phyloP scores from a whole-genome alignment of 345 rosid genomes.

The Sisymbrium irio region DNA sequence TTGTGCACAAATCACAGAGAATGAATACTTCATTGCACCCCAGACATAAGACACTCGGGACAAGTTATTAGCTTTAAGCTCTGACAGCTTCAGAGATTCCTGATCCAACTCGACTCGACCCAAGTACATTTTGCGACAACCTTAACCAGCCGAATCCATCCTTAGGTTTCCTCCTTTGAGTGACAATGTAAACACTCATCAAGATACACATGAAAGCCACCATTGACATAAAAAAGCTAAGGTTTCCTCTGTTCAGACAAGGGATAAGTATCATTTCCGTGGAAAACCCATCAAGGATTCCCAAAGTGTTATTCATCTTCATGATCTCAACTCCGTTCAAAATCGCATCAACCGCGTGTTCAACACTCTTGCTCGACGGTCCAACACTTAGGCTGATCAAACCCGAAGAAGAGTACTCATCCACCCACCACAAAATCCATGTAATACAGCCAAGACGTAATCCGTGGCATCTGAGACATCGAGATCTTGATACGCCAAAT shows the following conservation, averaged over 20 bases:
- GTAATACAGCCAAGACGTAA: slow-evolving; percentile 53
- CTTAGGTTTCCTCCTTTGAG: slow-evolving; percentile 40
- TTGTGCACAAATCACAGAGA: too few relatives aligned
- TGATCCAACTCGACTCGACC: slow-evolving; percentile 28
- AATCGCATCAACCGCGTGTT: slow-evolving; percentile 53
- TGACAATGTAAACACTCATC: slow-evolving; percentile 45
- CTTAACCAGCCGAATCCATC: slow-evolving; percentile 52
- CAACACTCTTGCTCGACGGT: slow-evolving; percentile 56
- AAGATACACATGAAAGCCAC: slow-evolving; percentile 55
- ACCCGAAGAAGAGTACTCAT: slow-evolving; percentile 26
- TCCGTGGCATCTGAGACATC: not conserved
- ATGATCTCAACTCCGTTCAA: slow-evolving; percentile 78
- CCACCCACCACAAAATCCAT: slow-evolving; percentile 55
- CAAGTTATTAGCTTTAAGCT: not conserved
- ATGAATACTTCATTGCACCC: not conserved
- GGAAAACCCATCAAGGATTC: slow-evolving; percentile 65
- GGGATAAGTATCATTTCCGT: slow-evolving; percentile 44
- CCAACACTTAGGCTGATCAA: slow-evolving; percentile 60
- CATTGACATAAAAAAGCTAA: slow-evolving; percentile 47
- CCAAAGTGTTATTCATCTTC: slow-evolving; percentile 78
- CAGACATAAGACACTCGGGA: not conserved
- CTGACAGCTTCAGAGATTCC: slow-evolving; percentile 26
- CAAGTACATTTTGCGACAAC: slow-evolving; percentile 43
- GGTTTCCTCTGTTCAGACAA: slow-evolving; percentile 44
- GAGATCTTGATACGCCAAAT: too few relatives aligned